Base-by-base conservation (phyloP, 768 basidiomycete genomes). In the Amanita pallidorosea region DNA sequence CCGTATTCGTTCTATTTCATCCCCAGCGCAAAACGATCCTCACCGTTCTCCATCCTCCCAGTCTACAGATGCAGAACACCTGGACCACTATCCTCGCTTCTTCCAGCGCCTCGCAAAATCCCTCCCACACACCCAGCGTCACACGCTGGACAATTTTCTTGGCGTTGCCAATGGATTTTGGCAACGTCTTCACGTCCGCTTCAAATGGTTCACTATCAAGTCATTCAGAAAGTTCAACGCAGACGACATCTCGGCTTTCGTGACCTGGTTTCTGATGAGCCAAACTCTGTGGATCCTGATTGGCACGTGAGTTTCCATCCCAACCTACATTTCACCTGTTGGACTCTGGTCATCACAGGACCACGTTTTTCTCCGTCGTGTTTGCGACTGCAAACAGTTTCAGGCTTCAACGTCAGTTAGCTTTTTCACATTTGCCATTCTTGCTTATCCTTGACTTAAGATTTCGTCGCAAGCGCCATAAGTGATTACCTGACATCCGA, bases 161-260 rank as follows among this genome's bases (percentile, higher is more conserved):
- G 80, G 77, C 17, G 85, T 90, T 3, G 84, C 94, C 3, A 86
- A 77, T 27, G 83, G 85, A n/a, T 93, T 94, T 63, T 92, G 92
- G 83, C 79, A 95, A 57, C 81, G 96, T 2, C 65, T 86, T 20
- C 77, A 84, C 18, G 87, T 98, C 57, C 79, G 91, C n/a, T 90
- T 97, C 71, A 92, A 92, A 63, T 99, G 96, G 96, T 87, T 93
- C 57, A 91, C 91, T 9, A 94, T 98, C 58, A 76, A 89, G 55
- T 91, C 89, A 4, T 99, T 96, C 69, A 80, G 95, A 43, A 84
- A 80, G 60, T 99, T 94, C 68, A 93, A 96, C 57, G 85, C 89
- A 46, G 96, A 99, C 64, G 96, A 99, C 63, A 88, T 95, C 49
- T 94, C 91, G 37, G 95, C 94, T 1, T 97, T 99, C 67, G 68